Evolutionary conservation across 805 yeast species (phyloP), one percentile per base, ranked within the genome.

Genomic region (Tetrapisispora taiwanensis): DNA sequence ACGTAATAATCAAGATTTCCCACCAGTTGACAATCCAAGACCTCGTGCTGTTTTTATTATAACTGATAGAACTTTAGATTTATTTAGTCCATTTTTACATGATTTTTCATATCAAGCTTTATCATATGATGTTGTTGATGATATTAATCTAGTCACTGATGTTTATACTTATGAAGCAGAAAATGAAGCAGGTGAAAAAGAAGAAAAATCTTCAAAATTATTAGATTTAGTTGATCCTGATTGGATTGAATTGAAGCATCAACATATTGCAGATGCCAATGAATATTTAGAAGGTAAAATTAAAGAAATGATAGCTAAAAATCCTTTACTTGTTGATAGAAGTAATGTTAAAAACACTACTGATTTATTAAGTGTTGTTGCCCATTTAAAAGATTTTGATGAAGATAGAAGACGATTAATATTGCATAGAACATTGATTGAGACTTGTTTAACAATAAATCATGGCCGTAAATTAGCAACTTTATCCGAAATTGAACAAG

Each of bases 91-190:
- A 0, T 60, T 92, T 39, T 64, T 89, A 44, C 97, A 92, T 62
- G 95, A 87, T 59, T 86, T 89, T 63, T 76, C 82, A 20, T 92
- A 89, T 63, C 95, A 90, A 64, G 89, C 97, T 4, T 80, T 89
- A 84, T 83, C 89, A 17, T 81, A 82, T 67, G 98, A 90, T 61
- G 64, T 82, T 24, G 72, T 73, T 1, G 67, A 66, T 27, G 74
- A 68, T 31, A 56, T 65, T n/a, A 67, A 72, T 36, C 51, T 58
- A 53, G 66, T 64, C 61, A 62, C 68, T 43, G 67, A 72, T 51
- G 56, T 58, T n/a, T 81, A 76, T 58, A 66, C 58, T 28, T 84
- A 80, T 55, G 58, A 66, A 37, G 72, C 76, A 7, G 83, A 75
- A 54, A 77, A 69, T 56, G 86, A 76, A 59, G 56, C 52, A 14